Conservation (phyloP, 768 basidiomycete species). For the Kwoniella mangroviensis region DNA sequence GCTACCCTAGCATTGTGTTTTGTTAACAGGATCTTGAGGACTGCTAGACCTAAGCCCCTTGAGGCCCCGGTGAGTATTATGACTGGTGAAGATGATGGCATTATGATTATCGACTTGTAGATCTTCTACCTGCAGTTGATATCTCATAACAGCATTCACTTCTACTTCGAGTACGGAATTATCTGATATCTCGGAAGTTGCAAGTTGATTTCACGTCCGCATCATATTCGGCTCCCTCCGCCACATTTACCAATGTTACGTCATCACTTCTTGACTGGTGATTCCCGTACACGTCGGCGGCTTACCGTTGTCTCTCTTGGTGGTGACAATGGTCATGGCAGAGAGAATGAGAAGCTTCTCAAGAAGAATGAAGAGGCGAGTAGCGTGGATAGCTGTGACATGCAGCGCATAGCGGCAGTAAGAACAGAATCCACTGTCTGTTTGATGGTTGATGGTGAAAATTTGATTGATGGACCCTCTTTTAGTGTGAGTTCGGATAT, state of each 20-base stretch:
- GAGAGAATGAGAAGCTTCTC: background rate
- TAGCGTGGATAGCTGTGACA: too few species aligned
- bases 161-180: too few species aligned
- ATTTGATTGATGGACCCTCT: conserved; percentile 3
- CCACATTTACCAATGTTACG: background rate
- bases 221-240: conserved; percentile 11
- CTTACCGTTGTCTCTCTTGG: background rate
- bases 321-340: too few species aligned
- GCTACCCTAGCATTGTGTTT: conserved; percentile 72
- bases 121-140: background rate
- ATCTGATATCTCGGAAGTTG: too few species aligned
- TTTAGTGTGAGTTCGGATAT: conserved; percentile 7
- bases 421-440: too few species aligned
- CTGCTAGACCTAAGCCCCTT: conserved; percentile 78
- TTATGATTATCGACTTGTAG: background rate
- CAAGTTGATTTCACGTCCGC: background rate
- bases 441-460: background rate
- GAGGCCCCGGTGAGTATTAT: conserved; percentile 83
- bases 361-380: too few species aligned
- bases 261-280: background rate
- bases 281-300: background rate
- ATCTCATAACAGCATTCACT: too few species aligned
- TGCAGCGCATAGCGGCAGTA: background rate
- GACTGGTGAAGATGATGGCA: conserved; percentile 60
- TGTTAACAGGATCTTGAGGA: conserved; percentile 69